Base-by-base conservation (phyloP, 176 grass and related monocot species). In the Eleusine coracana region DNA sequence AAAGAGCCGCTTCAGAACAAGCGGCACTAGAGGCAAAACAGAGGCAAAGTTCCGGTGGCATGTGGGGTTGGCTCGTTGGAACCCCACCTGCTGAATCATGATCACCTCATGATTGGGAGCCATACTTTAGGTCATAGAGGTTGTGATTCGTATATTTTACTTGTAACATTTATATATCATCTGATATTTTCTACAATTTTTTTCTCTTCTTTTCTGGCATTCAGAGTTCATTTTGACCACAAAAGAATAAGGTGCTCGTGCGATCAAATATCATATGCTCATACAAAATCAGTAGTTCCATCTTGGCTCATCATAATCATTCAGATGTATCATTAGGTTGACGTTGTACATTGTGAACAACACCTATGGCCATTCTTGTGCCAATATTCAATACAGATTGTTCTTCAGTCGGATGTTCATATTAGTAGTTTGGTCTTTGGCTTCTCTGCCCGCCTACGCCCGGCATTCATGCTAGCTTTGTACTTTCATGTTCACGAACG, bases 21-120 rank as follows among this genome's bases (percentile, higher is more conserved):
- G 97, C 85, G 28, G 93, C 87, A 0, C 60, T 96, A 28, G 92
- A 84, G 13, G 93, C 89, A 20, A 94, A 89, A 76, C 89, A 92
- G 78, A 86, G 59, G 82, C 91, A 96, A 71, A 77, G 85, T 60
- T 99, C 97, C 8, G 78, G 91, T 37, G 93, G 97, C 46, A 86
- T 99, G 70, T 99, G 97, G 97, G 87, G 93, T 69, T 99, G 97
- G 97, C 83, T 99, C 13, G 97, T 87, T 10, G 93, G 97, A 77
- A 92, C 70, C 70, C 91, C 96, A 14, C 61, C 91, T 3, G 94
- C 89, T 20, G 90, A 88, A 7, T 90, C 94, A 12, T 92, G 82
- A 89, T 85, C 31, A 3, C 21, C 15, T 54, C 44, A 15, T 62
- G 42, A 42, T 1, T 41, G 14, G 20, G 25, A 4, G 25, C 60